Evolutionary conservation across 2,329 filamentous ascomycete genomes (phyloP), one percentile per base, ranked within the genome.

Genomic region (Cylindrodendrum hubeiense): DNA sequence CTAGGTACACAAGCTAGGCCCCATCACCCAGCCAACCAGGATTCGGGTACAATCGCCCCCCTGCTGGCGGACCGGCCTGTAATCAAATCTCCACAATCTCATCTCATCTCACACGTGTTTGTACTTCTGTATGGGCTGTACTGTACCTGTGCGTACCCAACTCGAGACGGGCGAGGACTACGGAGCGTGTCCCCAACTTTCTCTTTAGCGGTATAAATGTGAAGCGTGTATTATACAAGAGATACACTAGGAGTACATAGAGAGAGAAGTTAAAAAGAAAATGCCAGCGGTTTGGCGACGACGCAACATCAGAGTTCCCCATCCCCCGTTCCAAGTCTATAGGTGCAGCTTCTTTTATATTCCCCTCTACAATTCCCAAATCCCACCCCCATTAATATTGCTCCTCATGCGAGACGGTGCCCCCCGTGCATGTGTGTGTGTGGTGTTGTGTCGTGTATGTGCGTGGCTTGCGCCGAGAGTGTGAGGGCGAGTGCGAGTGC

Each of bases 361-460:
- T 54, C 50, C 54, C 52, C 30, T 63, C 50, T 58, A 59, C 52
- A 66, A 46, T 44, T 39, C 60, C 58, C 50, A 71, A 39, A 43
- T 30, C 61, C 62, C 60, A 49, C 43, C 33, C 59, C 41, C 5
- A 55, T 58, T 33, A 30, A 54, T 46, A 60, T 51, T 62, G 62
- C 41, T 62, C 49, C 57, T 51, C 54, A 55, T 67, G 61, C 65
- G 34, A 58, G 34, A 65, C 53, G 57, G 57, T 39, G 62, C 41
- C 62, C 65, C 52, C 60, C 62, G 57, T 68, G 55, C 61, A 64
- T 64, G 63, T 55, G 51, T 50, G 53, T 51, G 52, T 58, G 66
- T 50, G 28, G 21, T 24, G 58, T 53, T 51, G 50, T 65, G 21
- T 53, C 49, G 41, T 57, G 47, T 47, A 60, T 50, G 5, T 44